Base-by-base conservation (phyloP, 2,329 filamentous ascomycete species). In the Torrubiella hemipterigena region DNA sequence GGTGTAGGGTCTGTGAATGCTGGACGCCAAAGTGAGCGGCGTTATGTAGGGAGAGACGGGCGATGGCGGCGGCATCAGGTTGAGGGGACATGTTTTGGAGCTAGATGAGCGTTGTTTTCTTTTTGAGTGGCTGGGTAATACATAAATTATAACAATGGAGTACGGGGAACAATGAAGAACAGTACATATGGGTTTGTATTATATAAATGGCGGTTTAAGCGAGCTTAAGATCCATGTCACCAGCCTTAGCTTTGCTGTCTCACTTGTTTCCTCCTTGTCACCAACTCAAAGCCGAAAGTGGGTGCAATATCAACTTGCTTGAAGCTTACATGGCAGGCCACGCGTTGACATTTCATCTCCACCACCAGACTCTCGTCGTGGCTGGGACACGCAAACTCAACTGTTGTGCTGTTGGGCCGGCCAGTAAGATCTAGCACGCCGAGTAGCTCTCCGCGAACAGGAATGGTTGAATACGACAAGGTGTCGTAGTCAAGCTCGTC, bases 1-100 rank as follows among this genome's bases (percentile, higher is more conserved):
- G 51, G 36, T 58, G 55, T 11, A 35, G 24, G 8, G 46, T 48
- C 33, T 33, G 34, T 17, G 25, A 27, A 18, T 29, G 22, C 16
- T 33, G 30, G 11, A 36, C 33, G 20, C 14, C 18, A 6, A 31
- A 31, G 27, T 27, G 21, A 9, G 22, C 17, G 4, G 27, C 12
- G n/a, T 29, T 16, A 31, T 41, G 39, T 13, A 40, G 28, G 13
- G 39, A 40, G 33, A 37, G 12, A 27, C 33, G 31, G 17, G 41
- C 37, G 29, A 37, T 8, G 9, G 27, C 12, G 12, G 12, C 27
- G 27, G 27, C 17, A 18, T 37, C 49, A 46, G 13, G 46, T 52
- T 4, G 52, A 55, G 36, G 19, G 8, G 27, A 29, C 27, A 29
- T 29, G 27, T 10, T 29, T n/a, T n/a, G n/a, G n/a, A n/a, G n/a